These are phyloP conservation scores for Hanseniaspora occidentalis DNA, from an alignment of 805 yeast genomes.

Conservation along the genomic window DNA sequence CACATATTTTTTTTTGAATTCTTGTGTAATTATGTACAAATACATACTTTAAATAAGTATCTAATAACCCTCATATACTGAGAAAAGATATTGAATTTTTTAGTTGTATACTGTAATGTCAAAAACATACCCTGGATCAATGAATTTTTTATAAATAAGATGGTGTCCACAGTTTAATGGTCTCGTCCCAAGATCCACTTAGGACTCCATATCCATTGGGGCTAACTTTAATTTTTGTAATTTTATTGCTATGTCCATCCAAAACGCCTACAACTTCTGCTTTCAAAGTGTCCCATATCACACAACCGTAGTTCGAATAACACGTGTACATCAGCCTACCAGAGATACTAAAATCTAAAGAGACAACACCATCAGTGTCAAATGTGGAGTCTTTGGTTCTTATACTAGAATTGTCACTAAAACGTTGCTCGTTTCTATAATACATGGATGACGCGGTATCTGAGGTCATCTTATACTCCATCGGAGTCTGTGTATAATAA, in stretches of 20 bases:
- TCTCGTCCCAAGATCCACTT: constrained; percentile 73
- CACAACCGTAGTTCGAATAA: constrained; percentile 62
- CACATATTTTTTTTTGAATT: not conserved
- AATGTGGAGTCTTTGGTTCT: constrained; percentile 19
- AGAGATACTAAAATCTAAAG: constrained; percentile 59
- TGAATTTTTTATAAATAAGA: constrained; percentile 9
- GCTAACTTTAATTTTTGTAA: constrained; percentile 51
- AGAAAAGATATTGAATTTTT: not conserved
- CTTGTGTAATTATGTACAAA: not conserved
- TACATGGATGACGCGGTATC: constrained; percentile 20
- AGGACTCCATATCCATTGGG: constrained; percentile 67
- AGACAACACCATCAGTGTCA: constrained; percentile 57
- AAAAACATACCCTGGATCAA: not conserved
- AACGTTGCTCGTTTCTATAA: constrained; percentile 8
- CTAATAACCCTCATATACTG: not conserved
- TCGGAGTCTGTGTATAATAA: constrained; percentile 7
- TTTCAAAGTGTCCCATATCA: constrained; percentile 66
- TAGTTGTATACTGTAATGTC: not conserved
- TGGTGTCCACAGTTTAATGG: constrained; percentile 57
- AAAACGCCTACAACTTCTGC: constrained; percentile 53
- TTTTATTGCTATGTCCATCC: constrained; percentile 50
- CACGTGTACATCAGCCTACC: constrained; percentile 68
- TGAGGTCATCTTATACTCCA: constrained; percentile 14
- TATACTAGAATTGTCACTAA: constrained; percentile 7
- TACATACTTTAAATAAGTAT: too few relatives aligned